Conservation (phyloP, 1,284 basidiomycete genomes). For the Vanrija sp. region DNA sequence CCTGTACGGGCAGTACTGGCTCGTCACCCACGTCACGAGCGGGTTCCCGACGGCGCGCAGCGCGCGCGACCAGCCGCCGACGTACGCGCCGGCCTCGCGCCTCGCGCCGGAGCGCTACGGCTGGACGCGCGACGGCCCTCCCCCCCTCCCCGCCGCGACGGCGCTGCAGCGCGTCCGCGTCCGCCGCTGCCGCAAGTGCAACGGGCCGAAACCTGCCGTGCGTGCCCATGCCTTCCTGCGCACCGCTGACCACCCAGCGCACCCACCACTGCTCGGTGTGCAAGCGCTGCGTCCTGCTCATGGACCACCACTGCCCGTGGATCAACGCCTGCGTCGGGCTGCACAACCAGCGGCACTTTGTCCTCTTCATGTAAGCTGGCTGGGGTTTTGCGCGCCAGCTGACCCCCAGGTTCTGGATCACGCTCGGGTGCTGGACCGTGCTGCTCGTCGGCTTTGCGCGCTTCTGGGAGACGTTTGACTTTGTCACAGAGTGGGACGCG, state of each 20-base stretch:
- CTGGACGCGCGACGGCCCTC: not conserved
- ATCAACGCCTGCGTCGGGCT: constrained; percentile 95
- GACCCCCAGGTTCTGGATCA: constrained; percentile 66
- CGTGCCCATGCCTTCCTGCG: constrained; percentile 27
- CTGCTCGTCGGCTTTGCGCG: constrained; percentile 58
- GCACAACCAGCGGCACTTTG: constrained; percentile 92
- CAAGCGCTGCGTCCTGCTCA: constrained; percentile 85
- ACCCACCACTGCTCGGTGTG: constrained; percentile 94
- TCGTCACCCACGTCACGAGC: constrained; percentile 70
- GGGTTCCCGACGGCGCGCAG: constrained; percentile 57
- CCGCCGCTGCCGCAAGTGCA: constrained; percentile 66
- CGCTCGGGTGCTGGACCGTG: constrained; percentile 60
- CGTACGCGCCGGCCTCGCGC: constrained; percentile 19
- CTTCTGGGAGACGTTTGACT: constrained; percentile 59
- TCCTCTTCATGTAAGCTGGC: constrained; percentile 75
- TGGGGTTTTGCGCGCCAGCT: constrained; percentile 57
- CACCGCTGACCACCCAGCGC: constrained; percentile 55
- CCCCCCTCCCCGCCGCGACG: not conserved
- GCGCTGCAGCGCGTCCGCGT: constrained; percentile 21
- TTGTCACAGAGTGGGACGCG: constrained; percentile 58
- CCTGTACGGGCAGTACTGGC: constrained; percentile 76
- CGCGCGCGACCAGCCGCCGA: constrained; percentile 19
- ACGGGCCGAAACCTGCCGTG: constrained; percentile 74
- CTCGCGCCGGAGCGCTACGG: constrained; percentile 35
- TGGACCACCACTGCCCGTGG: constrained; percentile 92